These are phyloP conservation scores for Barnettozyma vustinii DNA, from an alignment of 805 yeast genomes.

Conservation along the genomic window DNA sequence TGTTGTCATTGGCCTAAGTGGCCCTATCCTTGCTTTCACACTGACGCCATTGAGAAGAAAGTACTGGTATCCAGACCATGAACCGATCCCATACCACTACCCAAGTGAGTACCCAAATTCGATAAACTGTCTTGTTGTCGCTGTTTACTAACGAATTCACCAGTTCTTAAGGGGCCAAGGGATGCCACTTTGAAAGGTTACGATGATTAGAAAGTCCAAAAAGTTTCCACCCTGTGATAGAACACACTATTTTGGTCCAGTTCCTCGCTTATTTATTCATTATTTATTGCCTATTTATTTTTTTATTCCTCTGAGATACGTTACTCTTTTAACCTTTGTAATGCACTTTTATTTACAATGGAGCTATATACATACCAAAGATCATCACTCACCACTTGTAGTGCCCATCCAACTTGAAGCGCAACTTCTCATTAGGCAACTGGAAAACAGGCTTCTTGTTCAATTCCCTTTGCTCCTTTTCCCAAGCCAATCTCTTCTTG, in stretches of 20 bases:
- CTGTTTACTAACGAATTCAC: slow-evolving; percentile 21
- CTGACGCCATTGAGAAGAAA: slow-evolving; percentile 67
- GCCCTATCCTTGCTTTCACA: slow-evolving; percentile 56
- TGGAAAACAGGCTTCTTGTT: slow-evolving; percentile 49
- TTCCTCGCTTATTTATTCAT: background rate
- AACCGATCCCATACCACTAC: slow-evolving; percentile 51
- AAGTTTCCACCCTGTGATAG: slow-evolving; percentile 2
- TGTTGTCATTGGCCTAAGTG: slow-evolving; percentile 56
- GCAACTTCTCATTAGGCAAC: slow-evolving; percentile 38
- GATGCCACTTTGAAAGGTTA: slow-evolving; percentile 43
- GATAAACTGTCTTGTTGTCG: background rate
- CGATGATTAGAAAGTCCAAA: slow-evolving; percentile 37
- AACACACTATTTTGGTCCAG: background rate
- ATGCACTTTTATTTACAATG: slow-evolving; percentile 11
- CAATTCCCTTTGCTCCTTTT: slow-evolving; percentile 42
- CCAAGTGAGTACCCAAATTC: slow-evolving; percentile 27
- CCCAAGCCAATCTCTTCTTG: slow-evolving; percentile 52
- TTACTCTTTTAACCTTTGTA: background rate
- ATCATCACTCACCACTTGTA: slow-evolving; percentile 45
- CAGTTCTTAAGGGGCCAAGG: slow-evolving; percentile 48
- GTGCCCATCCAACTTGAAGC: slow-evolving; percentile 45
- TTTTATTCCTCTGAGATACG: slow-evolving; percentile 7
- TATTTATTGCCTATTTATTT: slow-evolving; percentile 12
- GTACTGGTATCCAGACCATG: slow-evolving; percentile 58
- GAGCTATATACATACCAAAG: slow-evolving; percentile 3